A percentile compares a stretch with the other conserved stretches of the same genome.
Conservation (phyloP, 352 stramenopile species). For the Pythium folliculosum region DNA sequence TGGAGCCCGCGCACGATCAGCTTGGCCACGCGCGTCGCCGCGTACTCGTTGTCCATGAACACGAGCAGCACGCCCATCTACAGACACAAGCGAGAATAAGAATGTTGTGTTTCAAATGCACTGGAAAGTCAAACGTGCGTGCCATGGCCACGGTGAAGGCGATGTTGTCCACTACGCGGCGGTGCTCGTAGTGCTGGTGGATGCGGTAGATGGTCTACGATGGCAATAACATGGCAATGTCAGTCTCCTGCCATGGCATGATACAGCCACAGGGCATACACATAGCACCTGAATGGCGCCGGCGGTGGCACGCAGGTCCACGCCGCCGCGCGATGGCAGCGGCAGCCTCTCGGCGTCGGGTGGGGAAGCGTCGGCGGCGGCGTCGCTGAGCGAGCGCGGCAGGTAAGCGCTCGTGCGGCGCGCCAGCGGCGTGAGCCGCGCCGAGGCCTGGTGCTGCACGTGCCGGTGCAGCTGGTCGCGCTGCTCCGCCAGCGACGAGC, state of each 20-base stretch:
- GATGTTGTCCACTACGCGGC: conserved; percentile 59
- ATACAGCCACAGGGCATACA: neutral
- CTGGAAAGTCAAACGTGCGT: too few species aligned
- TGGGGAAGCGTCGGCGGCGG: neutral
- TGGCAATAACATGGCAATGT: neutral
- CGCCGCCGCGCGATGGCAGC: conserved; percentile 4
- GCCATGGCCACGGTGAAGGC: conserved; percentile 56
- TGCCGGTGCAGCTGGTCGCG: conserved; percentile 33
- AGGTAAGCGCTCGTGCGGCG: conserved; percentile 48
- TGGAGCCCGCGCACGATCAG: conserved; percentile 46
- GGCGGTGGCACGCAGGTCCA: conserved; percentile 52
- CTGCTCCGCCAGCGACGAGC: conserved; percentile 48
- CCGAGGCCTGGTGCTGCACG: conserved; percentile 44
- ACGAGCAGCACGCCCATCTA: conserved; percentile 60
- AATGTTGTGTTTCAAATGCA: too few species aligned
- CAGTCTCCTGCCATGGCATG: neutral
- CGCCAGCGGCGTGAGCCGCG: conserved; percentile 11
- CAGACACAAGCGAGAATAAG: neutral
- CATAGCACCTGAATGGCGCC: conserved; percentile 48
- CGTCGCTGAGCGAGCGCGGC: conserved; percentile 22
- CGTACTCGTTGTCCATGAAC: conserved; percentile 71
- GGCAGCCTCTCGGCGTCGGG: neutral
- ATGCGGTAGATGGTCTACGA: conserved; percentile 60
- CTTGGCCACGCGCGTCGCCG: conserved; percentile 35
- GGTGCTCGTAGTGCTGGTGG: conserved; percentile 62